Evolutionary conservation across 1,284 basidiomycete species (phyloP), one percentile per base, ranked within the genome.

Genomic region (Naganishia albida): DNA sequence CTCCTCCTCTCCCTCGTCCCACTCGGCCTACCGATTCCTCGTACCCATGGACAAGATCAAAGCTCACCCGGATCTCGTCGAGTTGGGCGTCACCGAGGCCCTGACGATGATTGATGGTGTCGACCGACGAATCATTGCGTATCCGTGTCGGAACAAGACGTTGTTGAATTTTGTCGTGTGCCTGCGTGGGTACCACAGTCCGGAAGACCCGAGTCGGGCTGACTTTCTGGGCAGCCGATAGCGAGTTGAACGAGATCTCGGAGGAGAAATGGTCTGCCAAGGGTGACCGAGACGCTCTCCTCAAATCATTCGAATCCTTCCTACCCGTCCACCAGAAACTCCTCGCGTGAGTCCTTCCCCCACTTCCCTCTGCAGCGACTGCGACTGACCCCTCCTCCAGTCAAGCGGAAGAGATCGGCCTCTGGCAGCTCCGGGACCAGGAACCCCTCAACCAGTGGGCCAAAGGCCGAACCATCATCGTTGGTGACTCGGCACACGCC

Each of bases 401-500:
- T 12, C 59, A 68, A 55, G 69, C 67, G 10, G 59, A 69, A 8
- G 70, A 70, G 34, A 69, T 71, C 42, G 71, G 69, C 13, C 68
- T 74, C 2, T 77, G 74, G 74, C 75, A 76, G 64, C 68, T 77
- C 1, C 69, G 74, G 18, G 76, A 77, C 57, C 70, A 73, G 42
- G 71, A 74, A 46, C 72, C 76, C 1, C 56, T 75, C 13, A 53
- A 64, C 7, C 51, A 60, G 18, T 77, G 75, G 75, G 63, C 68
- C 10, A 71, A 72, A 26, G 71, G 70, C 10, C 62, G 68, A 2
- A 66, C 71, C 4, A 71, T 77, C 26, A 63, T 77, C 50, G 69
- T 77, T 51, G 76, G 76, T 20, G 76, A 77, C 57, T 75, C 75
- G 2, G 74, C 73, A 0, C 76, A 76, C 50, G 70, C 74, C 28